A percentile compares a stretch with the other conserved stretches of the same genome.
Conservation (phyloP, 345 rosid species). For the Citrus trifoliata region DNA sequence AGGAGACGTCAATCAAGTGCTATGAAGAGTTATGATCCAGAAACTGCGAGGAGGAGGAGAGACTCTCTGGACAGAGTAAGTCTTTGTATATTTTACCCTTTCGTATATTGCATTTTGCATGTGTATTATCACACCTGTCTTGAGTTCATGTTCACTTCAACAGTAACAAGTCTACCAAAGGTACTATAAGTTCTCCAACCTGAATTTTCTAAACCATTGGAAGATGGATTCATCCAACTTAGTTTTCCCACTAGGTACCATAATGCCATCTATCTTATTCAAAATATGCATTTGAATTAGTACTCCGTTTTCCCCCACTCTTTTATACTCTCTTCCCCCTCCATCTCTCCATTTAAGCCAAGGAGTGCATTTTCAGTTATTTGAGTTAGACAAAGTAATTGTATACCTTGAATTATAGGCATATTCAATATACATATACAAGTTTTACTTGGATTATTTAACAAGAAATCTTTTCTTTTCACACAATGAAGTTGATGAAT, state of each 20-base stretch:
- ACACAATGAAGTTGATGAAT: neutral
- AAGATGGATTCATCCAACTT: neutral
- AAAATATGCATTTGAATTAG: neutral
- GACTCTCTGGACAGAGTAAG: constrained; percentile 83
- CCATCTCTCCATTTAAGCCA: neutral
- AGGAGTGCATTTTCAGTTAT: neutral
- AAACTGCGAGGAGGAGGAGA: constrained; percentile 83
- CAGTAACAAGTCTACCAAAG: neutral
- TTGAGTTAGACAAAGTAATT: neutral
- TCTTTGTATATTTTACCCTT: constrained; percentile 4
- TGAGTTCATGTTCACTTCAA: neutral
- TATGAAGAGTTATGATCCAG: constrained; percentile 59
- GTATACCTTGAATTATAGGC: neutral
- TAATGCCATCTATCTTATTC: neutral
- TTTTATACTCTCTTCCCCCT: neutral
- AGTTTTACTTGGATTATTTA: neutral
- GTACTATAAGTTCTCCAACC: neutral
- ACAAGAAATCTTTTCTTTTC: constrained; percentile 1
- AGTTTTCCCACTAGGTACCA: neutral
- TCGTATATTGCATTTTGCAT: constrained; percentile 1
- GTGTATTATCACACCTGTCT: neutral
- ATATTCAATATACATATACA: neutral
- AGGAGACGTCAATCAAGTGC: constrained; percentile 57
- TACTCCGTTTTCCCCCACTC: neutral
- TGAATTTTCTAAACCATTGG: neutral